Base-by-base conservation (phyloP, 1,284 basidiomycete species). In the Agroathelia rolfsii region DNA sequence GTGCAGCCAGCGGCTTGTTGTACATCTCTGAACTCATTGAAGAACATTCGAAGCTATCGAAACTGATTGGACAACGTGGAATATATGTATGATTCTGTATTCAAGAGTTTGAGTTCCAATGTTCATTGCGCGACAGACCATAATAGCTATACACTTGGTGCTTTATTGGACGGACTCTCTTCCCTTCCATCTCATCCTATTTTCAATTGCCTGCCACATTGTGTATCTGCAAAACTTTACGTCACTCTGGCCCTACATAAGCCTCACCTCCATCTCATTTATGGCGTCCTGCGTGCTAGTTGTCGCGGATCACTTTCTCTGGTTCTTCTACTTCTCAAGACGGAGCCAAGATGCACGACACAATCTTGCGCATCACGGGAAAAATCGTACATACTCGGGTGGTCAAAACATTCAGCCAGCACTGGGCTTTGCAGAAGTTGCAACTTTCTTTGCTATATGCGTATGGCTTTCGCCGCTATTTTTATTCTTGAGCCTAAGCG, bases 21-120 rank as follows among this genome's bases (percentile, higher is more conserved):
- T 93, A 90, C 69, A 64, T 95, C 18, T 92, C 92, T 3, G 92
- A 96, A 55, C 58, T 95, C 29, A 94, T 95, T 43, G 92, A 96
- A 54, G 92, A 96, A 53, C 81, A 94, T 55, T 80, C 88, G 9
- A 72, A 73, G 27, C 49, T 69, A 32, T 84, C 92, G 6, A 94
- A 94, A 58, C 46, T 59, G 2, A 52, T 89, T 13, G 92, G 92
- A 2, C 77, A 85, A 53, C 66, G 84, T 40, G 72, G 76, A 10
- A 85, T 87, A 46, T 93, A 90, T 57, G 92, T 93, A 51, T 47
- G 86, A 70, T 11, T 16, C 15, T 29, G 28, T 18, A 17, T 29
- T 39, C 30, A 28, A 29, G 17, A 36, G 33, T 24, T 27, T 19
- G 23, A 14, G 27, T 32, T 36, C 30, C 20, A 8, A 30, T 37